Percentiles rank a stretch among this genome's conserved stretches.
These are phyloP conservation scores for Tetrastigma voinierianum DNA, from an alignment of 164 flowering plant species.

Conservation along the genomic window DNA sequence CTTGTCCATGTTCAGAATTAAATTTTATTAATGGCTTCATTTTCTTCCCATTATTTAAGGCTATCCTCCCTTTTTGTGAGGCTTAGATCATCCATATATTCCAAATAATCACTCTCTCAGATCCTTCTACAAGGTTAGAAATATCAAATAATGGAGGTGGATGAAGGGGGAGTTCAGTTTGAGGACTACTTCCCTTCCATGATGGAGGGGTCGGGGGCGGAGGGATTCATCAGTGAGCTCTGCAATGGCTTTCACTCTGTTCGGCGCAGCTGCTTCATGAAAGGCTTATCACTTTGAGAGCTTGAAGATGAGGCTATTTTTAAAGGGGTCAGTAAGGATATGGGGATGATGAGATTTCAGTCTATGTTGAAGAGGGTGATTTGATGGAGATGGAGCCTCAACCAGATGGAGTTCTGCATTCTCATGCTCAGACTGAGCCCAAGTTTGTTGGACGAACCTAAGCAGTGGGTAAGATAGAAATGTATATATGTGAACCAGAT, in stretches of 20 bases:
- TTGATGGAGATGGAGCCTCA: constrained; percentile 55
- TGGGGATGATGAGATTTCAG: constrained; percentile 36
- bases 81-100: too few relatives aligned
- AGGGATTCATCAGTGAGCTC: constrained; percentile 35
- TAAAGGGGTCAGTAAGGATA: constrained; percentile 31
- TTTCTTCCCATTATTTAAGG: too few relatives aligned
- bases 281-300: constrained; percentile 46
- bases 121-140: too few relatives aligned
- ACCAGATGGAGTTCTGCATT: constrained; percentile 59
- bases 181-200: constrained; percentile 44
- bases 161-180: constrained; percentile 7
- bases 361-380: constrained; percentile 62
- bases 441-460: constrained; percentile 29
- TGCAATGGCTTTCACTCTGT: constrained; percentile 37
- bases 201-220: constrained; percentile 27
- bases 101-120: too few relatives aligned
- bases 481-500: too few relatives aligned
- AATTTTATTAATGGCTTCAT: too few relatives aligned
- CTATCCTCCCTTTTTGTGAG: too few relatives aligned
- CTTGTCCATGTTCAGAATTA: too few relatives aligned
- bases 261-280: constrained; percentile 35
- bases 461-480: constrained; percentile 16
- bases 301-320: constrained; percentile 42
- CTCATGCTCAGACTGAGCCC: constrained; percentile 63
- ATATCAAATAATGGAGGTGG: too few relatives aligned